Conservation (phyloP, 192 early-diverging fungal genomes). For the Podila epicladia region DNA sequence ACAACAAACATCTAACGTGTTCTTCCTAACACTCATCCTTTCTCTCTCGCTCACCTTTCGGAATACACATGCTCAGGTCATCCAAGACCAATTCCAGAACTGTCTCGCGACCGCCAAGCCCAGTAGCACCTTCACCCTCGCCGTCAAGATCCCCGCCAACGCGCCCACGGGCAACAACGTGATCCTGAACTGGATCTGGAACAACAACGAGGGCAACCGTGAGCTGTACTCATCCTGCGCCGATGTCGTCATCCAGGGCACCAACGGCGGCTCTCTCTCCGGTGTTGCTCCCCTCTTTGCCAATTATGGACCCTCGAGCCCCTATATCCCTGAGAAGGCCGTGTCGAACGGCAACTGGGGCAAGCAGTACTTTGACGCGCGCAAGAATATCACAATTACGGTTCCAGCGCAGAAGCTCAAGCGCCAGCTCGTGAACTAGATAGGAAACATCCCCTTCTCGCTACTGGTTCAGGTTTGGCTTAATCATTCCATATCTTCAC, state of each 20-base stretch:
- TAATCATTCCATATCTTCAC: background rate
- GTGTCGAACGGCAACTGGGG: constrained; percentile 56
- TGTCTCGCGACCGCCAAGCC: constrained; percentile 60
- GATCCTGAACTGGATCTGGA: constrained; percentile 73
- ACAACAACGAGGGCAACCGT: constrained; percentile 74
- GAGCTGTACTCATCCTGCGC: constrained; percentile 76
- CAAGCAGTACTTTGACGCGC: constrained; percentile 52
- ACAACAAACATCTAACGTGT: background rate
- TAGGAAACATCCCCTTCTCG: background rate
- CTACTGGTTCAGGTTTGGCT: too few species aligned
- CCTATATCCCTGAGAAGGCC: constrained; percentile 60
- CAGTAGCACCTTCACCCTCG: constrained; percentile 52
- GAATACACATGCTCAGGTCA: constrained; percentile 37
- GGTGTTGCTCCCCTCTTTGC: constrained; percentile 60
- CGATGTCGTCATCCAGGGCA: constrained; percentile 63
- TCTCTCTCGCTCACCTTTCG: background rate
- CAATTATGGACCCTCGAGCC: constrained; percentile 61
- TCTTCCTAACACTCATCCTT: background rate
- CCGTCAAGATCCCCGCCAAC: constrained; percentile 60
- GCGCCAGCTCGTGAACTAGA: constrained; percentile 23
- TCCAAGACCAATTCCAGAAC: constrained; percentile 64
- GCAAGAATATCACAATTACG: constrained; percentile 55
- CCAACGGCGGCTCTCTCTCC: constrained; percentile 47
- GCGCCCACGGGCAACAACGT: constrained; percentile 59
- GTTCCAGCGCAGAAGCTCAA: constrained; percentile 35